Evolutionary conservation across 129 eudicot species (phyloP).

Genomic region (Pulicaria dysenterica): DNA sequence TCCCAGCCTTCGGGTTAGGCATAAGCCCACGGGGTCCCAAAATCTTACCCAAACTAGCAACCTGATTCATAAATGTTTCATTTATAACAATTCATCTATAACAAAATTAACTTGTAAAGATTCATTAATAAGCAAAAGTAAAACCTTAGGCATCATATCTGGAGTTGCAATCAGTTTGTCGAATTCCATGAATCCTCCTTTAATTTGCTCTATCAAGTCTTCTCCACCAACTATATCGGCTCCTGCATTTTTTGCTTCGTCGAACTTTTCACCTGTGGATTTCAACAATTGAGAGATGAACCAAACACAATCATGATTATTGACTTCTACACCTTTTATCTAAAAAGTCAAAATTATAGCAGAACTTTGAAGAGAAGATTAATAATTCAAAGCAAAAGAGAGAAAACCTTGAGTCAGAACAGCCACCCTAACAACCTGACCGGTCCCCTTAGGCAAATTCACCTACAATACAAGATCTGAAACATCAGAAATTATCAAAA

Average conservation of each 20-base stretch:
- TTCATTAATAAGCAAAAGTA: neutral
- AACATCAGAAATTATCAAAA: neutral
- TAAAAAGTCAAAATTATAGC: neutral
- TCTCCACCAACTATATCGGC: conserved; percentile 97
- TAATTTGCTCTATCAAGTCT: conserved; percentile 84
- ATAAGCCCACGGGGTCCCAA: conserved; percentile 97
- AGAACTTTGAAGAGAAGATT: neutral
- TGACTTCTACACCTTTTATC: neutral
- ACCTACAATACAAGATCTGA: conserved; percentile 44
- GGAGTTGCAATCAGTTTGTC: conserved; percentile 96
- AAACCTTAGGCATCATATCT: conserved; percentile 99
- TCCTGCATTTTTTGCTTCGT: conserved; percentile 94
- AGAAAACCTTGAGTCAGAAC: conserved; percentile 85
- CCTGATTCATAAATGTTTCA: conserved; percentile 44
- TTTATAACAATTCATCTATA: neutral
- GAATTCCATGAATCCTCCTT: conserved; percentile 92
- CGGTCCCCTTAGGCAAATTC: conserved; percentile 93
- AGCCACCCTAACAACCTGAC: conserved; percentile 89
- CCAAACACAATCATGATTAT: conserved; percentile 23
- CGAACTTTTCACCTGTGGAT: conserved; percentile 83
- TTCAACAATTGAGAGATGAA: conserved; percentile 3
- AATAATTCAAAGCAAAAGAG: neutral
- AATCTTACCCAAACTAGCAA: conserved; percentile 82
- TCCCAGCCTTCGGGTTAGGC: conserved; percentile 99
- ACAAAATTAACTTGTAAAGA: too few relatives aligned